phyloP scores from a whole-genome alignment of 495 filamentous ascomycete species.

The Neurospora sp. region DNA sequence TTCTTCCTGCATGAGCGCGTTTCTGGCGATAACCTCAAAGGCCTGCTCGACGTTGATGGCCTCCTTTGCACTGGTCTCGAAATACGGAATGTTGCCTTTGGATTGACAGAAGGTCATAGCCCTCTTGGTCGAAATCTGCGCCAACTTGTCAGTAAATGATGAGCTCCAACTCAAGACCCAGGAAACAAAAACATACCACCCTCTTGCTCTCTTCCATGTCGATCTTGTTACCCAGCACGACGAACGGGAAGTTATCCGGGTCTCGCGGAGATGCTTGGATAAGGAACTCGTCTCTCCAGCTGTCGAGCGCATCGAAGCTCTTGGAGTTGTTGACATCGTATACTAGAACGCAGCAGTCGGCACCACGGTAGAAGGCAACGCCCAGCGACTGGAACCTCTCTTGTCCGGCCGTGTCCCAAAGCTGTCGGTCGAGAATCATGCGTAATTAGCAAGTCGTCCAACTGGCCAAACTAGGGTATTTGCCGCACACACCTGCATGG shows the following conservation, averaged over 20 bases:
- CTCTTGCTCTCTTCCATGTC: slow-evolving; percentile 97
- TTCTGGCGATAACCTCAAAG: slow-evolving; percentile 97
- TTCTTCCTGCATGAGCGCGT: slow-evolving; percentile 92
- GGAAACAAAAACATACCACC: slow-evolving; percentile 43
- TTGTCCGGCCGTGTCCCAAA: slow-evolving; percentile 98
- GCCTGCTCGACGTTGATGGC: slow-evolving; percentile 97
- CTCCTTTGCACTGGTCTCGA: slow-evolving; percentile 98
- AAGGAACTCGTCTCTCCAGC: slow-evolving; percentile 97
- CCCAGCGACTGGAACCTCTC: slow-evolving; percentile 96
- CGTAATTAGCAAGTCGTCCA: slow-evolving; percentile 2
- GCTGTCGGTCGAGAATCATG: slow-evolving; percentile 35
- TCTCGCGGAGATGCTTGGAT: slow-evolving; percentile 95
- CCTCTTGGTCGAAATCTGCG: slow-evolving; percentile 78
- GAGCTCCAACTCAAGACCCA: background rate
- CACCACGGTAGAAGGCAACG: slow-evolving; percentile 95
- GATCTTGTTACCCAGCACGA: slow-evolving; percentile 97
- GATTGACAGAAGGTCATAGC: slow-evolving; percentile 96
- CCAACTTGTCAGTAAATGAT: slow-evolving; percentile 5
- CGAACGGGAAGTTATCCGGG: slow-evolving; percentile 96
- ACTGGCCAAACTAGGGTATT: background rate
- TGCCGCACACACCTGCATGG: slow-evolving; percentile 73
- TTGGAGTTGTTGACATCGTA: slow-evolving; percentile 99
- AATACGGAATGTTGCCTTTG: slow-evolving; percentile 95
- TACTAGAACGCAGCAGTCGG: slow-evolving; percentile 96
- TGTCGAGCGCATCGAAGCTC: slow-evolving; percentile 96